Evolutionary conservation across 2,329 filamentous ascomycete genomes (phyloP).

Genomic region (Orbilia javanica): DNA sequence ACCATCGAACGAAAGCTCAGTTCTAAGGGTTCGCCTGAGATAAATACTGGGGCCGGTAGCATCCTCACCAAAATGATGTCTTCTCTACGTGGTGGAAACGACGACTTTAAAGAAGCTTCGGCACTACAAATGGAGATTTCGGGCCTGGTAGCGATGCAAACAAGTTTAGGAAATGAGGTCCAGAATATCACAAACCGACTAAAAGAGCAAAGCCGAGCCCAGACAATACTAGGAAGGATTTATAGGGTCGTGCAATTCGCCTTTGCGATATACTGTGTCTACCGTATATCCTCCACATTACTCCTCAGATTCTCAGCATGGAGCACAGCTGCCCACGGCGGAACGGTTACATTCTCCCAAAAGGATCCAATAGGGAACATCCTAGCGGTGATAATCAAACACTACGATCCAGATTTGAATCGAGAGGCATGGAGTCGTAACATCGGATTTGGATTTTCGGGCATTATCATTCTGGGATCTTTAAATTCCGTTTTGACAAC

Average conservation of each 20-base stretch:
- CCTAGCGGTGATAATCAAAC: slow-evolving; percentile 81
- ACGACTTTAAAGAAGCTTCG: slow-evolving; percentile 72
- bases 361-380: slow-evolving; percentile 86
- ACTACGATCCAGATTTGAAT: slow-evolving; percentile 86
- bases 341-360: slow-evolving; percentile 60
- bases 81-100: slow-evolving; percentile 75
- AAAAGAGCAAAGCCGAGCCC: slow-evolving; percentile 75
- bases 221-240: slow-evolving; percentile 76
- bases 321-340: slow-evolving; percentile 61
- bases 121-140: slow-evolving; percentile 79
- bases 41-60: slow-evolving; percentile 64
- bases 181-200: slow-evolving; percentile 74
- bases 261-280: slow-evolving; percentile 86
- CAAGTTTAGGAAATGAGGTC: slow-evolving; percentile 76
- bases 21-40: slow-evolving; percentile 61
- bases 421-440: slow-evolving; percentile 85
- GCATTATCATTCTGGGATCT: slow-evolving; percentile 83
- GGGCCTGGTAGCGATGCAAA: slow-evolving; percentile 83
- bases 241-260: slow-evolving; percentile 70
- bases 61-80: slow-evolving; percentile 82
- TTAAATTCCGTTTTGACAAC: slow-evolving; percentile 89
- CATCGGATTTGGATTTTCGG: slow-evolving; percentile 85
- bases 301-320: slow-evolving; percentile 63
- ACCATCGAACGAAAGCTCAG: slow-evolving; percentile 75
- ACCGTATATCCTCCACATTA: slow-evolving; percentile 78